phyloP scores from a whole-genome alignment of 176 grass and related monocot species.

The Rhynchospora tenuis region DNA sequence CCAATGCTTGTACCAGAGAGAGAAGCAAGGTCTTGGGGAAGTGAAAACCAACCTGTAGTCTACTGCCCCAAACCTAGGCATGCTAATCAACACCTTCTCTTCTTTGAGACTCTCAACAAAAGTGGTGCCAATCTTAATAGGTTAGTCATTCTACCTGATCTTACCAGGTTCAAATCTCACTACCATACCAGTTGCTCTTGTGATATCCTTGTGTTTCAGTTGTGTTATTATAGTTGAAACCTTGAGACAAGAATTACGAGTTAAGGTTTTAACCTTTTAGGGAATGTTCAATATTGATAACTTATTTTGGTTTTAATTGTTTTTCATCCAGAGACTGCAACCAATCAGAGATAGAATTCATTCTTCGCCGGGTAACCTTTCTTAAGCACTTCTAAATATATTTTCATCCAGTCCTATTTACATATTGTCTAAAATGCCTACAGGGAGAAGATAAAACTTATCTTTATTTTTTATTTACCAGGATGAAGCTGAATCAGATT shows the following conservation, averaged over 20 bases:
- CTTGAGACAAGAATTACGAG: too few relatives aligned
- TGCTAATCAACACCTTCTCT: background rate
- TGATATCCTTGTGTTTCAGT: background rate
- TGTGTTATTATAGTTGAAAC: too few relatives aligned
- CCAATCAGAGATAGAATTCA: slow-evolving; percentile 52
- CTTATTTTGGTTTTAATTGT: background rate
- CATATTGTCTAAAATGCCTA: background rate
- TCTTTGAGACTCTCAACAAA: slow-evolving; percentile 28
- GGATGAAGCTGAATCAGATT: slow-evolving; percentile 48
- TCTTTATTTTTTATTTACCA: slow-evolving; percentile 5
- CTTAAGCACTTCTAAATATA: background rate
- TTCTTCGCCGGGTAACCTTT: slow-evolving; percentile 48
- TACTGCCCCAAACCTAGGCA: slow-evolving; percentile 54
- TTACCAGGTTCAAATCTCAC: background rate
- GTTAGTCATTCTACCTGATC: slow-evolving; percentile 16
- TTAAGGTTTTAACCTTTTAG: too few relatives aligned
- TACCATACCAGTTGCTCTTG: background rate
- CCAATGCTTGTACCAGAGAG: slow-evolving; percentile 26
- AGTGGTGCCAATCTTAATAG: slow-evolving; percentile 28
- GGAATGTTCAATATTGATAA: background rate
- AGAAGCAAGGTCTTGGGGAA: slow-evolving; percentile 39
- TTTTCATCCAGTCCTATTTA: background rate
- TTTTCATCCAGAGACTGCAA: slow-evolving; percentile 29
- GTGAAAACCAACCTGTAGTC: slow-evolving; percentile 55
- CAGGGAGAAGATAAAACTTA: background rate